Base-by-base conservation (phyloP, 2,329 filamentous ascomycete species). In the Colletotrichum viniferum region DNA sequence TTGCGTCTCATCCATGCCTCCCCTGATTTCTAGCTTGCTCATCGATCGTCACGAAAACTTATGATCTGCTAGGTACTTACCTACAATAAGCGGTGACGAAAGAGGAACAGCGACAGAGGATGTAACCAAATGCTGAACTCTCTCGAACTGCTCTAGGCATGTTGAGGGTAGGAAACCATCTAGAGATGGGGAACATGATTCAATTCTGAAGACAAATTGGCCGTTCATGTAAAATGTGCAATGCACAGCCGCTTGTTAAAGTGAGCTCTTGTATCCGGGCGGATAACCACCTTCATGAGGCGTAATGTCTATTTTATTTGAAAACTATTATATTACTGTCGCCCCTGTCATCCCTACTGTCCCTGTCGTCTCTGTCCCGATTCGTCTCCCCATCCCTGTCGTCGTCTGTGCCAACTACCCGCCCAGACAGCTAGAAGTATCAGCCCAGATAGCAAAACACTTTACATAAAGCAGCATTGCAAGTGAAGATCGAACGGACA, bases 31-130 rank as follows among this genome's bases (percentile, higher is more conserved):
- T 9, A 0, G 16, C 38, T 48, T 2, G 38, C 38, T 48, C 9
- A 48, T 48, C 38, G 18, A 0, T 0, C 5, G 0, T 12, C 2
- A 48, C 0, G 9, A 1, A 48, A 10, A 2, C 18, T n/a, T 2
- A 7, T n/a, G 18, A 1, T 48, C 18, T 48, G 9, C 9, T 48
- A 7, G 8, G 9, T 4, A 48, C 12, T 48, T 0, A 0, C 2
- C 38, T 12, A 48, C 1, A 7, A 48, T 10, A 12, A 38, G 36
- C 6, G 36, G 1, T 14, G 36, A 38, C 2, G 13, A 14, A 14
- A 36, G 14, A 38, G 3, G 3, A 14, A 4, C 14, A 14, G 13
- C 34, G 5, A 4, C 36, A 9, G 34, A 16, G 36, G 36, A n/a
- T 10, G 5, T 4, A 48, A n/a, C 18, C 5, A 6, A n/a, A 3